Base-by-base conservation (phyloP, 106 monocot genomes). In the Ottelia alismoides region DNA sequence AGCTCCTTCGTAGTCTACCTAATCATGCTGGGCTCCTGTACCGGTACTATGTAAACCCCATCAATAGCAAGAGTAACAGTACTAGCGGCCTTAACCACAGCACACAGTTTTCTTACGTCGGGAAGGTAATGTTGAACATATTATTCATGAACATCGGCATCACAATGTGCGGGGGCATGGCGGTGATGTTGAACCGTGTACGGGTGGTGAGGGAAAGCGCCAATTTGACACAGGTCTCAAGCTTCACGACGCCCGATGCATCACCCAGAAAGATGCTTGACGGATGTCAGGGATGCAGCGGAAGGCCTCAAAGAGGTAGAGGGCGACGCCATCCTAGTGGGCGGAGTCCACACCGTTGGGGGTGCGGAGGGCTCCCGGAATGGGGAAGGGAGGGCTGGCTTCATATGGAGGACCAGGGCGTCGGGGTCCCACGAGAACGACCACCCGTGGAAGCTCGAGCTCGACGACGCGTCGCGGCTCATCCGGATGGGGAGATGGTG, bases 1-100 rank as follows among this genome's bases (percentile, higher is more conserved):
- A 47, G 68, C 2, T 84, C 84, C 20, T 84, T 84, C 49, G 44
- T 79, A 0, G 44, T 45, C 1, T 84, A 51, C 21, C 79, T 84
- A 4, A 0, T 84, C 1, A 63, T 78, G 3, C 23, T 79, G 12
- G 69, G 20, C 57, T 79, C 49, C 23, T 76, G 7, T 65, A 55
- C 21, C 64, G 76, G 1, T 79, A 64, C 55, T 84, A 84, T 40
- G 63, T 79, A 26, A 72, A 84, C 57, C 84, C 78, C 0, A 76
- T n/a, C n/a, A n/a, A n/a, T n/a, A n/a, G n/a, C n/a, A n/a, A n/a
- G n/a, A n/a, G n/a, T n/a, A n/a, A n/a, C n/a, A n/a, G n/a, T n/a
- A n/a, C n/a, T n/a, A n/a, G 68, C 25, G 79, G 75, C 47, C 51
- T 63, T 1, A 79, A 72, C 61, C 78, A 62, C 1, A 56, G 62